Conservation (phyloP, 2,329 filamentous ascomycete genomes). For the Colletotrichum sp. region DNA sequence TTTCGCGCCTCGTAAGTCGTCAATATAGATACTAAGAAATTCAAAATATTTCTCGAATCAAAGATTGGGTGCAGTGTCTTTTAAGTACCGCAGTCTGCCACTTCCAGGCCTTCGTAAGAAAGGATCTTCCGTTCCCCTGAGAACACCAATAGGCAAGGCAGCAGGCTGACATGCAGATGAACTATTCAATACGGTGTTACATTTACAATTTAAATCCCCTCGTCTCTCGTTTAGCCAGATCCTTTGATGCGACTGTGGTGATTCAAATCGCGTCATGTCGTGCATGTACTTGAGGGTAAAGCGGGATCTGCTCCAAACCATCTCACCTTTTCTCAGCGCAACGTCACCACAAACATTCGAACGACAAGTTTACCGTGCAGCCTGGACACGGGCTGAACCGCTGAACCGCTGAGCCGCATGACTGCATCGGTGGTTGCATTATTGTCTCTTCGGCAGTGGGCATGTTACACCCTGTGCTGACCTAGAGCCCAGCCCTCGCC, state of each 20-base stretch:
- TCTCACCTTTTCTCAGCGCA: not conserved
- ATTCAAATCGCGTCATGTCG: not conserved
- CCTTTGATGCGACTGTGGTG: not conserved
- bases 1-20: fast-evolving
- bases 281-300: not conserved
- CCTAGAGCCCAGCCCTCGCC: not conserved
- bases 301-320: not conserved
- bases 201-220: not conserved
- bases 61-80: not conserved
- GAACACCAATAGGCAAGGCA: not conserved
- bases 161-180: not conserved
- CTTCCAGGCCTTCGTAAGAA: not conserved
- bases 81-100: not conserved
- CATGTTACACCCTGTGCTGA: not conserved
- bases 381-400: not conserved
- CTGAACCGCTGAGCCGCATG: not conserved
- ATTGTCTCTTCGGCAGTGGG: not conserved
- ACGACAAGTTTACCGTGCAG: not conserved
- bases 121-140: not conserved
- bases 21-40: fast-evolving
- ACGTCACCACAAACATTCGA: not conserved
- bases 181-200: not conserved
- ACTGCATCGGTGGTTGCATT: not conserved
- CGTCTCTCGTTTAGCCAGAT: not conserved
- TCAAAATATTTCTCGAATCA: fast-evolving